These are phyloP conservation scores for Cerioporus squamosus DNA, from an alignment of 1,284 basidiomycete species.

Conservation along the genomic window DNA sequence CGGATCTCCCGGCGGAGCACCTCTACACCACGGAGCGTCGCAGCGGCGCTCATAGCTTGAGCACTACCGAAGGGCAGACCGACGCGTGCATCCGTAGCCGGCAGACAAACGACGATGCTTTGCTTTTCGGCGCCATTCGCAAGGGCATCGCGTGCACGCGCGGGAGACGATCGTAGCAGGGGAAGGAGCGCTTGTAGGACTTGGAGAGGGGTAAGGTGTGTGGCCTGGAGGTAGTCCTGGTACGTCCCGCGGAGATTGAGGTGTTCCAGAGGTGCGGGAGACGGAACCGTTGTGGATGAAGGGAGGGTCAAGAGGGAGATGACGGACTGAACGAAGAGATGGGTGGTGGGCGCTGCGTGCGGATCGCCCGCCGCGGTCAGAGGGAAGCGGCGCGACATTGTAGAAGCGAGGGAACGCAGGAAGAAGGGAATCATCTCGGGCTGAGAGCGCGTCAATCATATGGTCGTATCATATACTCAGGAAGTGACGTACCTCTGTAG, in stretches of 20 bases:
- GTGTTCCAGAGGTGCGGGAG: conserved; percentile 69
- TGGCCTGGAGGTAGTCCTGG: conserved; percentile 67
- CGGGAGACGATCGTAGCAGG: conserved; percentile 64
- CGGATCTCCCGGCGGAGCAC: conserved; percentile 74
- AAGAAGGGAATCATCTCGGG: conserved; percentile 73
- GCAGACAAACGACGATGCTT: conserved; percentile 72
- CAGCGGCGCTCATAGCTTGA: conserved; percentile 73
- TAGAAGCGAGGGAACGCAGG: conserved; percentile 76
- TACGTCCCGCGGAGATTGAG: conserved; percentile 66
- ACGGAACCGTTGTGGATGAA: conserved; percentile 37
- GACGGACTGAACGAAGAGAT: conserved; percentile 72
- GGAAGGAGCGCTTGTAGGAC: conserved; percentile 78
- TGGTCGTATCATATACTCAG: neutral
- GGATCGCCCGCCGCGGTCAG: conserved; percentile 78
- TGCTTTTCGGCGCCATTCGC: conserved; percentile 50
- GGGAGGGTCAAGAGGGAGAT: conserved; percentile 72
- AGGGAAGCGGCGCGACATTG: conserved; percentile 82
- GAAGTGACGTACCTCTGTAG: conserved; percentile 61
- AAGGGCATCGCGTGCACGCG: conserved; percentile 49
- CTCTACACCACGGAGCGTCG: conserved; percentile 69
- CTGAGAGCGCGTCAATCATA: conserved; percentile 40
- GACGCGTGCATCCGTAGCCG: conserved; percentile 68
- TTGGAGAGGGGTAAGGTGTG: conserved; percentile 76
- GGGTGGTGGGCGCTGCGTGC: conserved; percentile 62
- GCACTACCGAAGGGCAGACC: conserved; percentile 71